These are phyloP conservation scores for Acacia crassicarpa DNA, from an alignment of 306 rosid species.

Conservation along the genomic window DNA sequence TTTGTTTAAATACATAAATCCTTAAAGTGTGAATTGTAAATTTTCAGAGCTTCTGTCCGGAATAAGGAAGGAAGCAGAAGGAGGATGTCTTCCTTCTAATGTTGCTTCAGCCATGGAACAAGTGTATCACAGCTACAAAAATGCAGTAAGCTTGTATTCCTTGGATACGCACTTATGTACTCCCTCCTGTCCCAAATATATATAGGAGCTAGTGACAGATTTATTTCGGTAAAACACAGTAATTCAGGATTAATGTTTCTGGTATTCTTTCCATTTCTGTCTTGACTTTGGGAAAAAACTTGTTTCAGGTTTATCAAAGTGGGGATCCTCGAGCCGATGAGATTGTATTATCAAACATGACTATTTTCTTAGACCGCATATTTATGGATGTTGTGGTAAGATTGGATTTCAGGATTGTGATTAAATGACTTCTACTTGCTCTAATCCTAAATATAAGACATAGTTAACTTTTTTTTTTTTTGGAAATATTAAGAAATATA, in stretches of 20 bases:
- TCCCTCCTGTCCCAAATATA: too few relatives aligned
- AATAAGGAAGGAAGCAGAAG: not conserved
- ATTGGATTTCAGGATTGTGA: conserved; percentile 13
- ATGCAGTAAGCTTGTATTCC: not conserved
- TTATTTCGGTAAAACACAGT: not conserved
- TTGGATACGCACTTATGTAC: too few relatives aligned
- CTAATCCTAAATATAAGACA: too few relatives aligned
- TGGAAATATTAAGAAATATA: too few relatives aligned
- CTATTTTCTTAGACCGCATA: conserved; percentile 69
- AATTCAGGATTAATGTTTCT: not conserved
- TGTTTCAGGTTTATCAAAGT: conserved; percentile 70
- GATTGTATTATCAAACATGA: conserved; percentile 76
- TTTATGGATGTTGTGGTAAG: conserved; percentile 83
- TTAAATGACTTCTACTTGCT: not conserved
- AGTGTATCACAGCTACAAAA: not conserved
- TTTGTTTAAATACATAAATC: not conserved
- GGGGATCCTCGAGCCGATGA: conserved; percentile 78
- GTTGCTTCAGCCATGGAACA: not conserved
- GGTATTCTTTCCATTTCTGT: not conserved
- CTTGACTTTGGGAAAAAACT: conserved; percentile 3
- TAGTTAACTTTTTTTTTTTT: too few relatives aligned
- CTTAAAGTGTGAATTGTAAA: not conserved
- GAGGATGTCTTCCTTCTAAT: not conserved
- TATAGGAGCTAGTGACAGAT: too few relatives aligned
- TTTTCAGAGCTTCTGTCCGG: not conserved